Evolutionary conservation across 805 yeast genomes (phyloP).

Genomic region (Yarrowia divulgata): DNA sequence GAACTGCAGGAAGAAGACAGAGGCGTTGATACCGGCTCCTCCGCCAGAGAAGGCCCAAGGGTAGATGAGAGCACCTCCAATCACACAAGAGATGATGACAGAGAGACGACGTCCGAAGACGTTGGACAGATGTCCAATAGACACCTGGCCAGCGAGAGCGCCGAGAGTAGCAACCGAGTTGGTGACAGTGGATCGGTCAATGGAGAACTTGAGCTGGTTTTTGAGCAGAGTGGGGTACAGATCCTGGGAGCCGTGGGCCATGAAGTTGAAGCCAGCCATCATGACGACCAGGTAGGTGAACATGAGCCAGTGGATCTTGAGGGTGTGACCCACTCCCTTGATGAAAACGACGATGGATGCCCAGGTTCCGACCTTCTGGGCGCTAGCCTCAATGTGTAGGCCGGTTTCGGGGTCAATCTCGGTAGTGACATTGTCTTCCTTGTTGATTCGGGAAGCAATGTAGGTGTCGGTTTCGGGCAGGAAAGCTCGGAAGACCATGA

Average conservation of each 20-base stretch:
- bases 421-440: slow-evolving; percentile 33
- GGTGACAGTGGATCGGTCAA: slow-evolving; percentile 62
- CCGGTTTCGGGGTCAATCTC: slow-evolving; percentile 42
- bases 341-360: slow-evolving; percentile 21
- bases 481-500: slow-evolving; percentile 63
- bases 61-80: slow-evolving; percentile 67
- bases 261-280: slow-evolving; percentile 73
- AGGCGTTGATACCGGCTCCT: slow-evolving; percentile 61
- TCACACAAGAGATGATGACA: slow-evolving; percentile 58
- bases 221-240: slow-evolving; percentile 69
- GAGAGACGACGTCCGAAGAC: slow-evolving; percentile 67
- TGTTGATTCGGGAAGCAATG: slow-evolving; percentile 47
- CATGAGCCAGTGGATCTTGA: slow-evolving; percentile 65
- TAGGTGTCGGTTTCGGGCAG: slow-evolving; percentile 69
- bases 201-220: slow-evolving; percentile 58
- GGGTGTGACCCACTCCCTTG: slow-evolving; percentile 39
- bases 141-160: slow-evolving; percentile 69
- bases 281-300: slow-evolving; percentile 63
- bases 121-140: slow-evolving; percentile 64
- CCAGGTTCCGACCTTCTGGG: slow-evolving; percentile 40
- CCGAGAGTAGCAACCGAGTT: slow-evolving; percentile 71
- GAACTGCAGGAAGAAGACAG: slow-evolving; percentile 68
- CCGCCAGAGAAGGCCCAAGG: slow-evolving; percentile 62
- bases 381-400: neutral
- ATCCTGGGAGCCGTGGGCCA: slow-evolving; percentile 78